Evolutionary conservation across 371 early-diverging fungal genomes (phyloP), one percentile per base, ranked within the genome.

Genomic region (Furculomyces boomerangus): DNA sequence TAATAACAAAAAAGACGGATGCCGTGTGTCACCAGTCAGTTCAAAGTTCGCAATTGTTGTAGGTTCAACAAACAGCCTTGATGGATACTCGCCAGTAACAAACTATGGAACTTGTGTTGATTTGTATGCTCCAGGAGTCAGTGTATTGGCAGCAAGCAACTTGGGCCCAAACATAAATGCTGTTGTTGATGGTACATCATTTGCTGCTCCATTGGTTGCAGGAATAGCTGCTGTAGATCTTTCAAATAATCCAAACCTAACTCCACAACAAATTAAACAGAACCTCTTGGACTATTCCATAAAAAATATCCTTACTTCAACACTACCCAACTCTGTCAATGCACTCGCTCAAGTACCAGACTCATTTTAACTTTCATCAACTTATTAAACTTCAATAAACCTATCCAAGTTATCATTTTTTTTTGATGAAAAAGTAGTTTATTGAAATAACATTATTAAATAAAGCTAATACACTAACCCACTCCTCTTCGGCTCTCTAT

Each of bases 41-140:
- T 26, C 27, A 10, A 10, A 40, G 10, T 50, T 30, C 18, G 41
- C 49, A 2, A 54, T 54, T 20, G 31, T 31, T 46, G 43, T 54
- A 18, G 55, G 55, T 24, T 93, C 96, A 28, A 76, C 86, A 3
- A 82, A 85, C 59, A 74, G 80, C 44, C 62, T 61, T 25, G 94
- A 95, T 72, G 75, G 73, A 37, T 80, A 87, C 52, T 93, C 92
- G 32, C 85, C 72, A 62, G 93, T 92, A 78, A 88, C 90, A 27
- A 92, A 95, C 76, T 70, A 71, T 57, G 98, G 98, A 53, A 65
- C 64, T 41, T 98, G 98, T 71, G 92, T 92, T 35, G 92, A 94
- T 68, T 78, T 97, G 29, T 93, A 92, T 66, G 92, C 86, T 37
- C 95, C 95, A 39, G 99, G 99, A 44, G 75, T 84, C 54, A 81